Evolutionary conservation across 2,329 filamentous ascomycete genomes (phyloP).

Genomic region (Exserohilum turcica): DNA sequence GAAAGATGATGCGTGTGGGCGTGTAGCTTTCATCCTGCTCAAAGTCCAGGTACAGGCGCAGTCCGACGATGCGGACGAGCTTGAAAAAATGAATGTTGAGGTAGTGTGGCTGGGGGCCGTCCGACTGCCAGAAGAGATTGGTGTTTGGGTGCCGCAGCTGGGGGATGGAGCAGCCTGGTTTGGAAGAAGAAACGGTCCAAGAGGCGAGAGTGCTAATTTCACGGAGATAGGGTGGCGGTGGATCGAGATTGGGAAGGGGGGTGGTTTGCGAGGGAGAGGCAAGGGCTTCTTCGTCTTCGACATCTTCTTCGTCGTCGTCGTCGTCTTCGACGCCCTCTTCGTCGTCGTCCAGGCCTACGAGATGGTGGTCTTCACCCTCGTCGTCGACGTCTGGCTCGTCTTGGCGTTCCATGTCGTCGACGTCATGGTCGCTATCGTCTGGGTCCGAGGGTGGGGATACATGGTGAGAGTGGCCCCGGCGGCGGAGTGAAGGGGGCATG

Average conservation of each 20-base stretch:
- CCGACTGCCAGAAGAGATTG: constrained; percentile 80
- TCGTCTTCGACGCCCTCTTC: constrained; percentile 50
- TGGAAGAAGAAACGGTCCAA: constrained; percentile 81
- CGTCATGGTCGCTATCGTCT: constrained; percentile 37
- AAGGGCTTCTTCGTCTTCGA: constrained; percentile 28
- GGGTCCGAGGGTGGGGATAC: constrained; percentile 21
- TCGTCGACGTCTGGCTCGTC: constrained; percentile 21
- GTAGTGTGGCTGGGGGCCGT: constrained; percentile 81
- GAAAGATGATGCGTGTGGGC: constrained; percentile 87
- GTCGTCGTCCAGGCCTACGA: constrained; percentile 21
- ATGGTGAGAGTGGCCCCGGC: constrained; percentile 25
- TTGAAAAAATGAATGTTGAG: constrained; percentile 87
- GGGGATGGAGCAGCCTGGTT: constrained; percentile 78
- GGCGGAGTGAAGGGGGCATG: constrained; percentile 40
- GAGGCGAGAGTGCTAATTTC: constrained; percentile 84
- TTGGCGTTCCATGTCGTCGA: constrained; percentile 18
- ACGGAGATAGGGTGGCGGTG: constrained; percentile 63
- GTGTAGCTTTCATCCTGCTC: constrained; percentile 95
- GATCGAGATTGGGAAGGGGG: constrained; percentile 24
- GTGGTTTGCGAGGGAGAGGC: constrained; percentile 23
- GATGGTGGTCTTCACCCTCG: constrained; percentile 48
- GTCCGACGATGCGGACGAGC: constrained; percentile 75
- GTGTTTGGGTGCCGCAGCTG: constrained; percentile 76
- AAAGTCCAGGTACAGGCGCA: constrained; percentile 89
- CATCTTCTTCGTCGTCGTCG: constrained; percentile 49